A percentile compares a stretch with the other conserved stretches of the same genome.
Conservation (phyloP, 2,329 filamentous ascomycete genomes). For the Aspergillus chevalieri region DNA sequence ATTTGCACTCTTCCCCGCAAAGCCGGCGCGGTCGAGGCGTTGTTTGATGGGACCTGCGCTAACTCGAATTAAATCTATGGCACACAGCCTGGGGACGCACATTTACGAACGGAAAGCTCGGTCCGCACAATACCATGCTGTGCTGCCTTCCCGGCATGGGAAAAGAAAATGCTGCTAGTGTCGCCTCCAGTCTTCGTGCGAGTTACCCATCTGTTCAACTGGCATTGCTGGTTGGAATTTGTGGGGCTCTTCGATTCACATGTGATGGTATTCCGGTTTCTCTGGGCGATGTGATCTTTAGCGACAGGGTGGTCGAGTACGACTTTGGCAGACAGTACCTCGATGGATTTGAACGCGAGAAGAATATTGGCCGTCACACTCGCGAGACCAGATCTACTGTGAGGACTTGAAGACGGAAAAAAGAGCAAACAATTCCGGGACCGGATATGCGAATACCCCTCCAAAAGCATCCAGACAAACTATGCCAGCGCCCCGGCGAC, state of each 20-base stretch:
- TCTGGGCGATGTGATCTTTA: background rate
- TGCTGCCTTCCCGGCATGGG: constrained; percentile 24
- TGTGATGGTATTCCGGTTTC: background rate
- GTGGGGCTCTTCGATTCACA: constrained; percentile 19
- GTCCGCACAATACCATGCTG: constrained; percentile 25
- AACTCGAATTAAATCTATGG: constrained; percentile 10
- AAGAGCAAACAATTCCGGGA: constrained; percentile 2
- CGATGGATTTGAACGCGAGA: constrained; percentile 15
- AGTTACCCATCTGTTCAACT: constrained; percentile 26
- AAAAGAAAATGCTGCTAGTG: constrained; percentile 16
- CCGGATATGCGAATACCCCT: background rate
- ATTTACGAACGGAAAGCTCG: constrained; percentile 22
- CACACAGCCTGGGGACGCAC: constrained; percentile 22
- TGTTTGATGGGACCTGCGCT: constrained; percentile 27
- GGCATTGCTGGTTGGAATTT: constrained; percentile 35
- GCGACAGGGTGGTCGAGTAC: background rate
- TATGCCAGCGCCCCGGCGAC: too few species aligned
- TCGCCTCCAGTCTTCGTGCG: constrained; percentile 22
- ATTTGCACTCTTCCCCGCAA: constrained; percentile 32
- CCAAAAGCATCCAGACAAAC: background rate
- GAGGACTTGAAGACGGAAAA: background rate
- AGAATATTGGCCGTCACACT: constrained; percentile 8
- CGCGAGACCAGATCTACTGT: constrained; percentile 14
- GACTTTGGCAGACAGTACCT: constrained; percentile 12
- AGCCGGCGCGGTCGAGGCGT: constrained; percentile 20